Conservation (phyloP, 352 stramenopile species). For the Globisporangium spinosum region DNA sequence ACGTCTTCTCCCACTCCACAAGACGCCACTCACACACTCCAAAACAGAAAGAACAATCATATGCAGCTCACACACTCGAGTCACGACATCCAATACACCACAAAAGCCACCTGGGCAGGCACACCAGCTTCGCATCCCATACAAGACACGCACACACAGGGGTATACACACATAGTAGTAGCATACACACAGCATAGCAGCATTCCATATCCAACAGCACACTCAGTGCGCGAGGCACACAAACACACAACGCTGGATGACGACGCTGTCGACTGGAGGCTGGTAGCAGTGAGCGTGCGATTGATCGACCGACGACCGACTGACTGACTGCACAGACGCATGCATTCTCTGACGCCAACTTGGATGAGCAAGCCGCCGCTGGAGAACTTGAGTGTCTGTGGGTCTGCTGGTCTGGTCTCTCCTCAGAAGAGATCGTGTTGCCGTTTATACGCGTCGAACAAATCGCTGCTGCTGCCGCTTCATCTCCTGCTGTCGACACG, state of each 20-base stretch:
- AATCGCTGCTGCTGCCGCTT: conserved; percentile 5
- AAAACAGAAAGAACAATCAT: conserved; percentile 14
- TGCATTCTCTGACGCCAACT: not conserved
- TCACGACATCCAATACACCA: conserved; percentile 11
- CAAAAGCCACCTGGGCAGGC: conserved; percentile 9
- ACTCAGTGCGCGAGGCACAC: not conserved
- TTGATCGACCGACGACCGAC: not conserved
- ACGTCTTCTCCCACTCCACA: conserved; percentile 4
- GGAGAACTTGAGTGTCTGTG: not conserved
- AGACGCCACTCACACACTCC: conserved; percentile 19
- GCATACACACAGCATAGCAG: not conserved
- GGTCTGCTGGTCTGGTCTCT: conserved; percentile 3
- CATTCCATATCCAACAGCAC: not conserved
- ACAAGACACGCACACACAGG: conserved; percentile 9
- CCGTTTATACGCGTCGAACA: not conserved
- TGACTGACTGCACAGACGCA: not conserved
- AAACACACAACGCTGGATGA: not conserved
- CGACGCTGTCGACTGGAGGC: not conserved
- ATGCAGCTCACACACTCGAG: conserved; percentile 6
- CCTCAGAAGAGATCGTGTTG: conserved; percentile 11
- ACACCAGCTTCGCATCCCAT: conserved; percentile 12
- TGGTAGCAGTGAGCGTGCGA: conserved; percentile 2
- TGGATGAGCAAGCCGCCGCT: conserved; percentile 1
- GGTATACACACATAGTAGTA: conserved; percentile 1
- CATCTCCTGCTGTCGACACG: not conserved